These are phyloP conservation scores for Psilocybe cubensis DNA, from an alignment of 768 basidiomycete genomes.

Conservation along the genomic window DNA sequence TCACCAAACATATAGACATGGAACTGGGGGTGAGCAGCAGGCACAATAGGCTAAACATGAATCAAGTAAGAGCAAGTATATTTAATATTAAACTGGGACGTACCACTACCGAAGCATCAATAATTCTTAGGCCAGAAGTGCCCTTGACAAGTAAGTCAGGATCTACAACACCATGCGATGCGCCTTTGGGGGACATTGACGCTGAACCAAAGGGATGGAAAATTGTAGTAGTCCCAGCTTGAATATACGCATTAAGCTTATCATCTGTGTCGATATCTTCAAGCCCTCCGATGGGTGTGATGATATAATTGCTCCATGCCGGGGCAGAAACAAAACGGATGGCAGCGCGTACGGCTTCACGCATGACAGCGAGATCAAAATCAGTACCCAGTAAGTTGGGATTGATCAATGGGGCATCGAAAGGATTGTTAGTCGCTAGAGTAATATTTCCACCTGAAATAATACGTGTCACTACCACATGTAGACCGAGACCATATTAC, in stretches of 20 bases:
- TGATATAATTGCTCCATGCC: slow-evolving; percentile 27
- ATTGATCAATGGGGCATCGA: slow-evolving; percentile 2
- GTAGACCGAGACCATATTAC: too few relatives aligned
- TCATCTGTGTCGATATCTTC: slow-evolving; percentile 2
- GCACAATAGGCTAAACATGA: slow-evolving; percentile 11
- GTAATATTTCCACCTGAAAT: neutral
- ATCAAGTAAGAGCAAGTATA: neutral
- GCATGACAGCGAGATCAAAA: neutral
- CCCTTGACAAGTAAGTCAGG: slow-evolving; percentile 38
- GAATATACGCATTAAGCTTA: slow-evolving; percentile 19
- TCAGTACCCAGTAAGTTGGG: neutral
- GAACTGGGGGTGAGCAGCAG: slow-evolving; percentile 4
- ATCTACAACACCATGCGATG: slow-evolving; percentile 35
- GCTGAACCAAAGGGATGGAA: slow-evolving; percentile 35
- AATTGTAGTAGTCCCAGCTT: slow-evolving; percentile 14
- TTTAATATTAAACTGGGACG: slow-evolving; percentile 7
- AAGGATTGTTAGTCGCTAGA: neutral
- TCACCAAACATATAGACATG: slow-evolving; percentile 25
- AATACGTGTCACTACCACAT: neutral
- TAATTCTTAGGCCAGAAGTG: slow-evolving; percentile 24
- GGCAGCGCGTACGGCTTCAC: neutral
- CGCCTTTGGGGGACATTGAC: slow-evolving; percentile 30
- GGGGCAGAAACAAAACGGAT: slow-evolving; percentile 23
- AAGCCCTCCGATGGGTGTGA: slow-evolving; percentile 7
- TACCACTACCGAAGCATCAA: slow-evolving; percentile 32